These are phyloP conservation scores for Ustulina deusta DNA, from an alignment of 2,329 filamentous ascomycete genomes.

Conservation along the genomic window DNA sequence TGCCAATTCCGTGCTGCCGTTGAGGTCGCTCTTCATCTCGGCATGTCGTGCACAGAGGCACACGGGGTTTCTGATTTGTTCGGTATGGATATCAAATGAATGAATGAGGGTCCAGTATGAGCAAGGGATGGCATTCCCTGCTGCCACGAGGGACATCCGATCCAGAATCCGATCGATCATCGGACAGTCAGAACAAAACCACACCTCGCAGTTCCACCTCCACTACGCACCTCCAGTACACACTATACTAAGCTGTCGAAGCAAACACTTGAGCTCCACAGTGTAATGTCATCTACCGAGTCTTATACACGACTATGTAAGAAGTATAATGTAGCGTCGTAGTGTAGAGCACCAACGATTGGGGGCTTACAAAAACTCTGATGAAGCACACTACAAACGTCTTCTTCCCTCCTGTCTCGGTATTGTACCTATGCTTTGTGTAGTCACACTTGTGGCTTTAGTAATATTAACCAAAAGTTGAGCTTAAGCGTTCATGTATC, in stretches of 20 bases:
- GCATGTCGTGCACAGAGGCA: slow-evolving; percentile 30
- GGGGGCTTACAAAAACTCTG: background rate
- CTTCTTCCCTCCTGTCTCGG: background rate
- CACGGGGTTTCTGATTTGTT: slow-evolving; percentile 29
- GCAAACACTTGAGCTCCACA: slow-evolving; percentile 12
- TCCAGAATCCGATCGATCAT: slow-evolving; percentile 26
- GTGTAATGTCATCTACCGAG: background rate
- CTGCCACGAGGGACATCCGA: slow-evolving; percentile 39
- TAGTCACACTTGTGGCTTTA: background rate
- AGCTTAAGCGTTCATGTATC: background rate
- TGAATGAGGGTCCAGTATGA: background rate
- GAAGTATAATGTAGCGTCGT: too few relatives aligned
- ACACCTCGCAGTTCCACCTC: slow-evolving; percentile 8
- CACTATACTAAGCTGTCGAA: background rate
- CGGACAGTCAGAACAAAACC: slow-evolving; percentile 16
- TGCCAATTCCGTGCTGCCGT: slow-evolving; percentile 11
- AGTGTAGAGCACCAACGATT: background rate
- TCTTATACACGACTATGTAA: too few relatives aligned
- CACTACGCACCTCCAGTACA: background rate
- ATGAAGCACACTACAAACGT: background rate
- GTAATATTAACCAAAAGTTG: background rate
- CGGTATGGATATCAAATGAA: slow-evolving; percentile 16
- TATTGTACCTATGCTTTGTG: background rate
- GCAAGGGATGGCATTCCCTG: slow-evolving; percentile 30
- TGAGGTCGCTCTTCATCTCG: slow-evolving; percentile 20